Percentiles rank a stretch among this genome's conserved stretches.
Conservation (phyloP, 768 basidiomycete genomes). For the Hericium erinaceus region DNA sequence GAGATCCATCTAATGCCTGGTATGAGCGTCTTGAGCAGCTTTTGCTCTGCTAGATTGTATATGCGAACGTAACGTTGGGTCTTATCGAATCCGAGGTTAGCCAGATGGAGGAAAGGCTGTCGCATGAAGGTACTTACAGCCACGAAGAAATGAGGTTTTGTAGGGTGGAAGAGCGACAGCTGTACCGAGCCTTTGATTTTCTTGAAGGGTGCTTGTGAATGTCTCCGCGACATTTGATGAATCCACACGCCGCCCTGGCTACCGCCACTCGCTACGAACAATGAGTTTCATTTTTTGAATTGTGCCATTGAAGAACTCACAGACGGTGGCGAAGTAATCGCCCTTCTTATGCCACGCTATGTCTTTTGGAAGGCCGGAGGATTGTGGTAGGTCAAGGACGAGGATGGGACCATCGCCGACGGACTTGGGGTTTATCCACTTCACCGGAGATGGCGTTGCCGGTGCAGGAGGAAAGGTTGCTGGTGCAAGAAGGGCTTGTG, state of each 20-base stretch:
- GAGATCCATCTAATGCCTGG: conserved; percentile 99
- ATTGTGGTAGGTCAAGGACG: conserved; percentile 49
- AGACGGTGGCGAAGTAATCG: conserved; percentile 92
- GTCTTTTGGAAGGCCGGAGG: conserved; percentile 68
- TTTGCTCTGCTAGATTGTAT: conserved; percentile 92
- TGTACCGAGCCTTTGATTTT: conserved; percentile 90
- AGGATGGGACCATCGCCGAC: conserved; percentile 42
- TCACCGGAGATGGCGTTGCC: conserved; percentile 51
- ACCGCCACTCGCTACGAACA: conserved; percentile 45
- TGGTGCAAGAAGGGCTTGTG: conserved; percentile 53
- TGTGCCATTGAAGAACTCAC: conserved; percentile 42
- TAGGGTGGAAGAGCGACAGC: conserved; percentile 88
- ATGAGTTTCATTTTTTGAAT: neutral
- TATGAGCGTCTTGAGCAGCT: conserved; percentile 83
- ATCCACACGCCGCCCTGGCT: conserved; percentile 87
- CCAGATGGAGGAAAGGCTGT: neutral
- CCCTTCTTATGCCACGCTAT: conserved; percentile 90
- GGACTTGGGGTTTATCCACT: conserved; percentile 52
- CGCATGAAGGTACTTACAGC: conserved; percentile 52
- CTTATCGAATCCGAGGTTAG: conserved; percentile 28
- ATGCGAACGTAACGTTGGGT: conserved; percentile 94
- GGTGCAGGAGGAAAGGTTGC: conserved; percentile 50
- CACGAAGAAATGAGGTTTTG: conserved; percentile 93
- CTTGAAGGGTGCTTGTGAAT: conserved; percentile 97
- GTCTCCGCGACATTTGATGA: conserved; percentile 86